Evolutionary conservation across 2,329 filamentous ascomycete species (phyloP), one percentile per base, ranked within the genome.

Genomic region (Alternaria sp.): DNA sequence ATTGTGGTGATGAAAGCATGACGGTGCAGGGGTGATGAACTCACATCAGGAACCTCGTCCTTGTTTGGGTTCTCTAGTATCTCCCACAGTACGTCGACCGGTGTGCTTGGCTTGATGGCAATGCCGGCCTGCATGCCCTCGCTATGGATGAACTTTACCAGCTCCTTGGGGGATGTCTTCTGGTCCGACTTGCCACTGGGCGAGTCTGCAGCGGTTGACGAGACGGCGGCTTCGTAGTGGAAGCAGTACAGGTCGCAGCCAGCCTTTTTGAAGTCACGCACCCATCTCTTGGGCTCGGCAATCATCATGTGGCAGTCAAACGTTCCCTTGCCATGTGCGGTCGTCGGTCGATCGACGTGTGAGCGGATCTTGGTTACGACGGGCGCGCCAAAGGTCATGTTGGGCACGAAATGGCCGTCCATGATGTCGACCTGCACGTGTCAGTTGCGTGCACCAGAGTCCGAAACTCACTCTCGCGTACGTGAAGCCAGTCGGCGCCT

Each of bases 281-380:
- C 94, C 95, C 95, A 99, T 85, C 93, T 94, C 85, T 98, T 96
- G 69, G 95, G 95, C 94, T 99, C 94, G 74, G 93, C 89, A 77
- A 99, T 97, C 95, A 99, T 99, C 95, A 99, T 98, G 82, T 99
- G 95, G 86, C 95, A 99, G 81, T 99, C 95, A 79, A 99, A 99
- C 14, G 94, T 98, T 64, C 95, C 95, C 71, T 90, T 91, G 54
- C 92, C 93, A 69, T 90, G 84, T 34, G 86, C 86, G 53, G 86
- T 83, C 41, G 85, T 84, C 3, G 93, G 94, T 69, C 86, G 85
- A 59, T 92, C 90, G 72, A 99, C 94, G 74, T 97, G 92, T 46
- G 87, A 85, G 65, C 95, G 89, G 73, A 99, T 95, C 84, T 94
- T 97, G 70, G 93, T 94, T 46, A 99, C 95, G 38, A 99, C 93